These are phyloP conservation scores for Emmonsiellopsis sp. DNA, from an alignment of 2,329 filamentous ascomycete genomes.

Conservation along the genomic window DNA sequence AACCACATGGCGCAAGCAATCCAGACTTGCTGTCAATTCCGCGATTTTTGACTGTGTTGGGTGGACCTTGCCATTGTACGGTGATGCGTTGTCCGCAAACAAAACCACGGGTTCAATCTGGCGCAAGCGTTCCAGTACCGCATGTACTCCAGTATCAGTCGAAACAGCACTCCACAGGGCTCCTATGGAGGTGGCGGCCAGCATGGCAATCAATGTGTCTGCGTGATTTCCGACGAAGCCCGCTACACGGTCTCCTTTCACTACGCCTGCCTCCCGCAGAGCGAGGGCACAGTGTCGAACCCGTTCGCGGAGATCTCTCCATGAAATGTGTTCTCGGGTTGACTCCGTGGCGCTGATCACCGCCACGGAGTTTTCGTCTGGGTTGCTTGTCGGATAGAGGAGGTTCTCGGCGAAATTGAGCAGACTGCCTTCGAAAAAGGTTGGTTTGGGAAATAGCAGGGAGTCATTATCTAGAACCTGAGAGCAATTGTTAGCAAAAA, in stretches of 20 bases:
- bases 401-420: constrained; percentile 96
- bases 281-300: constrained; percentile 65
- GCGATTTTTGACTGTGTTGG: constrained; percentile 66
- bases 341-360: constrained; percentile 76
- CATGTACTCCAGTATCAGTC: constrained; percentile 83
- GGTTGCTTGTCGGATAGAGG: constrained; percentile 59
- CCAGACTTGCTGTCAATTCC: constrained; percentile 63
- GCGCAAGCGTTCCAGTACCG: constrained; percentile 73
- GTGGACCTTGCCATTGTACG: constrained; percentile 88
- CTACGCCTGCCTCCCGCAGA: constrained; percentile 57
- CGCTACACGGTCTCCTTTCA: constrained; percentile 52
- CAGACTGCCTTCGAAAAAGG: constrained; percentile 69
- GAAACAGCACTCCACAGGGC: constrained; percentile 90
- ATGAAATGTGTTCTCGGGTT: constrained; percentile 56
- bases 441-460: constrained; percentile 74
- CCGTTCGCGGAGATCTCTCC: constrained; percentile 68
- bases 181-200: constrained; percentile 71
- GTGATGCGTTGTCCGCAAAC: constrained; percentile 77
- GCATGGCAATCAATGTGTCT: constrained; percentile 78
- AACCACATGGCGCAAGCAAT: constrained; percentile 59
- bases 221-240: constrained; percentile 83
- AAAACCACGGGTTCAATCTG: constrained; percentile 78
- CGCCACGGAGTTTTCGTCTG: constrained; percentile 52
- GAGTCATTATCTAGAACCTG: constrained; percentile 60
- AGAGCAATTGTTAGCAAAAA: neutral